These are phyloP conservation scores for Nicotiana tabacum DNA, from an alignment of 257 asterid species.

Conservation along the genomic window DNA sequence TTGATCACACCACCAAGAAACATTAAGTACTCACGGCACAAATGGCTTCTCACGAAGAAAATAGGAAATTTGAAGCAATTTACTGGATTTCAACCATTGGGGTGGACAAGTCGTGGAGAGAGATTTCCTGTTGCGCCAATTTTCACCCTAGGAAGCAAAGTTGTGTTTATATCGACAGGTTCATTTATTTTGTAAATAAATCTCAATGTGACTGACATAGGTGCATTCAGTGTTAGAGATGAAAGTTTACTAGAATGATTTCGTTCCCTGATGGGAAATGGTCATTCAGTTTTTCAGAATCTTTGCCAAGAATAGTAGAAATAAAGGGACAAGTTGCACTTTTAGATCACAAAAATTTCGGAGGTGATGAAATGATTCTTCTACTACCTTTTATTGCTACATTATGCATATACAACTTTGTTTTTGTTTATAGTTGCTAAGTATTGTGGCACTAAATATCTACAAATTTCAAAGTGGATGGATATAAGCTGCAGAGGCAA, in stretches of 20 bases:
- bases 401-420: too few species aligned
- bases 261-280: background rate
- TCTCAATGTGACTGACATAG: background rate
- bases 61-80: too few species aligned
- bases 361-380: too few species aligned
- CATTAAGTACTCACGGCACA: background rate
- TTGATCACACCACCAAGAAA: background rate
- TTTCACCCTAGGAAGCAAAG: too few species aligned
- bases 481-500: too few species aligned
- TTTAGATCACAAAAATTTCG: background rate
- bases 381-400: too few species aligned
- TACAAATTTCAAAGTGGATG: too few species aligned
- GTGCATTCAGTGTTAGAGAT: background rate
- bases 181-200: background rate
- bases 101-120: background rate
- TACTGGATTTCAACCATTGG: background rate
- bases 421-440: too few species aligned
- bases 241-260: background rate
- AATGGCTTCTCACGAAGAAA: too few species aligned
- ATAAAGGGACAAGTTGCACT: background rate
- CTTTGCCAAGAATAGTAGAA: background rate
- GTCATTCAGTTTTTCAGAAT: background rate
- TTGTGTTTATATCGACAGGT: background rate
- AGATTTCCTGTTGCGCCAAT: background rate
- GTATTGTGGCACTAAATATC: too few species aligned